Base-by-base conservation (phyloP, 2,329 filamentous ascomycete species). In the Cryphonectria japonica region DNA sequence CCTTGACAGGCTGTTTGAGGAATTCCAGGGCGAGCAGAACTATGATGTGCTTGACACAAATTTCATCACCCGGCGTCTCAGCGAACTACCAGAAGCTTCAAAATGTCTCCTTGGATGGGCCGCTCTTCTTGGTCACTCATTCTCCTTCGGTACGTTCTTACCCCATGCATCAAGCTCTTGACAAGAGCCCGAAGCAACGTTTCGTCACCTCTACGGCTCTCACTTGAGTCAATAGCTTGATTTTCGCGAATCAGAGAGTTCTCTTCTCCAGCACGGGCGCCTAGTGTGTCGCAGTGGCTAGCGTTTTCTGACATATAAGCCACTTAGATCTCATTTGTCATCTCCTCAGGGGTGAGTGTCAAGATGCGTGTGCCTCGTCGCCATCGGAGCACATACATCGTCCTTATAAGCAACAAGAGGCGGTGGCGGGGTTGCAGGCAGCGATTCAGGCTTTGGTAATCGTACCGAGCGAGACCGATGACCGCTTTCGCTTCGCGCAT, bases 401-500 rank as follows among this genome's bases (percentile, higher is more conserved):
- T 14, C 78, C 82, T 50, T 89, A 89, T 69, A 86, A 90, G 0
- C 89, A 93, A 76, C 84, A 87, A 70, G 92, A 94, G 74, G 87
- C 92, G 0, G 86, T 96, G 5, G 88, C 88, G 60, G 95, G 94
- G 0, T 85, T 98, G n/a, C 93, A 97, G 78, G 90, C 89, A 41
- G 90, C 94, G 13, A 87, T 98, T 26, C 89, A 93, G 76, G 88
- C 92, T 4, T 97, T 93, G 77, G 89, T 98, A 67, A 85, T 98
- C 57, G 89, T 95, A 69, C 88, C 93, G 0, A 93, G 92, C 29
- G 93, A 96, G 73, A 90, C 91, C 1, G 95, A 98, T 76, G 94
- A 97, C 79, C 88, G 90, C 57, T 98, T 97, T 79, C 89, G 90
- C 46, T 98, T 98, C 79, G 90, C 91, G 46, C 95, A 98, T 79